These are phyloP conservation scores for Zarea fungicola DNA, from an alignment of 2,329 filamentous ascomycete genomes.

Conservation along the genomic window DNA sequence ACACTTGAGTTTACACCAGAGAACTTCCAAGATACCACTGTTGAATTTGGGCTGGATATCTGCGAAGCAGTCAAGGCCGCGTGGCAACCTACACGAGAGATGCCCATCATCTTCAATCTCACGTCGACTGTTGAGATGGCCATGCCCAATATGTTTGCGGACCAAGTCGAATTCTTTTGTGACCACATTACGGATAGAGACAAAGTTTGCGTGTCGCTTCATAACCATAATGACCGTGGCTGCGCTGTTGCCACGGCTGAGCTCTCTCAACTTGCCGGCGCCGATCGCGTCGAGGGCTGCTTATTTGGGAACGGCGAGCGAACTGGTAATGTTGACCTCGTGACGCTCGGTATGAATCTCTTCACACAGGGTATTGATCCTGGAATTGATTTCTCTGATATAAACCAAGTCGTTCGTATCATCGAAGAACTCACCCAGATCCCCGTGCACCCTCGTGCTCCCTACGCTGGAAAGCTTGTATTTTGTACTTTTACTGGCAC, in stretches of 20 bases:
- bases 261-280: conserved; percentile 92
- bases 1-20: conserved; percentile 80
- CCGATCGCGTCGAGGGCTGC: conserved; percentile 89
- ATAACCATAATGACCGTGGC: conserved; percentile 92
- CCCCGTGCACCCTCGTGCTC: conserved; percentile 80
- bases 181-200: conserved; percentile 76
- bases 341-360: conserved; percentile 86
- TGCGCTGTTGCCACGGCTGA: conserved; percentile 87
- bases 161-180: conserved; percentile 96
- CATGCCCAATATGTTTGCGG: conserved; percentile 92
- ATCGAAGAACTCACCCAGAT: conserved; percentile 95
- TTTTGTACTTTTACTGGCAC: conserved; percentile 87
- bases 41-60: conserved; percentile 75
- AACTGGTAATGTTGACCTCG: conserved; percentile 91
- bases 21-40: conserved; percentile 83
- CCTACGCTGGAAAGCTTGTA: conserved; percentile 88
- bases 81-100: conserved; percentile 76
- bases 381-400: conserved; percentile 85
- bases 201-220: conserved; percentile 82
- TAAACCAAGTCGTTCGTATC: conserved; percentile 77
- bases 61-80: conserved; percentile 92
- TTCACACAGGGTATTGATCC: conserved; percentile 90
- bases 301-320: conserved; percentile 89
- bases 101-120: conserved; percentile 92
- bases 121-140: conserved; percentile 94